Evolutionary conservation across 306 rosid species (phyloP).

Genomic region (Corylus avellana): DNA sequence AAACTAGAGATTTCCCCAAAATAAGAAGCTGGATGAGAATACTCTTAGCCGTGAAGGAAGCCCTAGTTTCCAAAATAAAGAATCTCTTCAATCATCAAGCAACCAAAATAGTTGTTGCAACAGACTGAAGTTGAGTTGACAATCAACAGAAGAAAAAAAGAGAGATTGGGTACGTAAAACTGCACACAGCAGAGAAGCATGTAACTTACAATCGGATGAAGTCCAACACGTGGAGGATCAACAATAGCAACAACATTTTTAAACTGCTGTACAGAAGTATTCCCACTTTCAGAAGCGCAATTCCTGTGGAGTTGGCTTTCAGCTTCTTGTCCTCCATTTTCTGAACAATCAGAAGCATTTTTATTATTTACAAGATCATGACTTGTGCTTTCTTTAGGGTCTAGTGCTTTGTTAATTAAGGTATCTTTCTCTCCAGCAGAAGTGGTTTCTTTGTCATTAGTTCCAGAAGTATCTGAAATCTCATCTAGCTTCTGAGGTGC

Average conservation of each 20-base stretch:
- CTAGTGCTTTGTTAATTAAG: conserved; percentile 11
- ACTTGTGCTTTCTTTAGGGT: conserved; percentile 33
- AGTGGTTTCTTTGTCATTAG: conserved; percentile 29
- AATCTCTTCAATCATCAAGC: neutral
- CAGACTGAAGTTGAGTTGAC: neutral
- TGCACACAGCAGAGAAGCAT: neutral
- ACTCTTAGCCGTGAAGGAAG: neutral
- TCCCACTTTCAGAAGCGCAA: conserved; percentile 47
- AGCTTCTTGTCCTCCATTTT: conserved; percentile 40
- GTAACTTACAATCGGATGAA: conserved; percentile 89
- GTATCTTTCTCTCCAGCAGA: conserved; percentile 31
- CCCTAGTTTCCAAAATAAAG: neutral
- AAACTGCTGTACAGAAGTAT: conserved; percentile 45
- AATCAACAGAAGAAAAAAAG: neutral
- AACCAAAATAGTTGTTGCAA: neutral
- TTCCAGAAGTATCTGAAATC: conserved; percentile 32
- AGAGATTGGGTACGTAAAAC: neutral
- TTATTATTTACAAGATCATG: conserved; percentile 49
- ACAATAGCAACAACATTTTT: conserved; percentile 89
- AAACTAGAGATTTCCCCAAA: too few species aligned
- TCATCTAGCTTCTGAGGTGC: conserved; percentile 50
- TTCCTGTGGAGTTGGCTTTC: conserved; percentile 36
- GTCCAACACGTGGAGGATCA: conserved; percentile 96
- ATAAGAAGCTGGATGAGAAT: too few species aligned
- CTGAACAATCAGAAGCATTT: conserved; percentile 37